These are phyloP conservation scores for Lotus japonicus DNA, from an alignment of 306 rosid species.

Conservation along the genomic window DNA sequence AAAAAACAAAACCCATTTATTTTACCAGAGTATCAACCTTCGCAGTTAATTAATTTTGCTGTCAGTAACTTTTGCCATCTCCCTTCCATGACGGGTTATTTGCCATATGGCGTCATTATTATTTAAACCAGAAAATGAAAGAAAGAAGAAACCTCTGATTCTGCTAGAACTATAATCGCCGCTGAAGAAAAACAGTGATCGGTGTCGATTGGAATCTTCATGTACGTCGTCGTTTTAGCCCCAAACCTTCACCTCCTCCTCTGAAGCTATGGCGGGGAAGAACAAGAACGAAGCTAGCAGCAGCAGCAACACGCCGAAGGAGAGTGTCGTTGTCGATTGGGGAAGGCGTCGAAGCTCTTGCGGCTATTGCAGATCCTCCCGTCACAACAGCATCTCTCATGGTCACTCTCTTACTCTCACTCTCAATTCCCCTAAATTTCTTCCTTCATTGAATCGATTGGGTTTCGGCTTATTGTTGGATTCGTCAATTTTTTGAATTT, in stretches of 20 bases:
- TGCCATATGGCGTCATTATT: background rate
- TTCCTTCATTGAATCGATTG: background rate
- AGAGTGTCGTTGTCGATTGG: conserved; percentile 59
- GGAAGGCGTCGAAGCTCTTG: conserved; percentile 58
- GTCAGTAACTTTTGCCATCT: too few relatives aligned
- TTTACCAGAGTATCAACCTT: too few relatives aligned
- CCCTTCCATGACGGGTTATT: background rate
- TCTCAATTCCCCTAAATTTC: background rate
- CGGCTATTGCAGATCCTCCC: conserved; percentile 75
- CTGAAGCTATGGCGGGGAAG: conserved; percentile 56
- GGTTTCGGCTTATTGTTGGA: too few relatives aligned
- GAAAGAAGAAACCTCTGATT: background rate
- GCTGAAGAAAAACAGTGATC: too few relatives aligned
- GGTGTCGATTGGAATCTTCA: background rate
- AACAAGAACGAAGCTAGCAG: conserved; percentile 63
- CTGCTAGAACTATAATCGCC: background rate
- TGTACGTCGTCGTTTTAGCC: conserved; percentile 25
- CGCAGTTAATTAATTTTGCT: too few relatives aligned
- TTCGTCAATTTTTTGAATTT: background rate
- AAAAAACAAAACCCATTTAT: too few relatives aligned
- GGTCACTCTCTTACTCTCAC: conserved; percentile 42
- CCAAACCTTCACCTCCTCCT: background rate
- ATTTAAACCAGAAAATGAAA: background rate
- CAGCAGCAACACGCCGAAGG: conserved; percentile 36
- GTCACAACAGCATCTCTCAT: conserved; percentile 67